These are phyloP conservation scores for Starmera dryadoides DNA, from an alignment of 805 yeast species.

Conservation along the genomic window DNA sequence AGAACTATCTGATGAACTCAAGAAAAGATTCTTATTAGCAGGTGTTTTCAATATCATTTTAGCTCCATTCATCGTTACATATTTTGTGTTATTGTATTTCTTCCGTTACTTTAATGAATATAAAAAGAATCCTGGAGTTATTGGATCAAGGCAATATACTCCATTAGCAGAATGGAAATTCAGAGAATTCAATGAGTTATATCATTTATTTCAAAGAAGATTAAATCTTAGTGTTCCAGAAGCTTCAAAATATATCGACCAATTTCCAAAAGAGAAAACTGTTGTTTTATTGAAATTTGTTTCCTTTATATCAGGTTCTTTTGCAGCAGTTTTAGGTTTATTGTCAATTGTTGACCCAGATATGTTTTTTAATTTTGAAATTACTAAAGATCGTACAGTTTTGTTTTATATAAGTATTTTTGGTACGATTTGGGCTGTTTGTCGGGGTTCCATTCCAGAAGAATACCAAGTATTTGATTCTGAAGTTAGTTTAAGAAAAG, in stretches of 20 bases:
- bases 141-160: slow-evolving; percentile 82
- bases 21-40: slow-evolving; percentile 77
- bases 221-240: slow-evolving; percentile 69
- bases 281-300: slow-evolving; percentile 50
- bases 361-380: slow-evolving; percentile 80
- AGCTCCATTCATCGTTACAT: slow-evolving; percentile 81
- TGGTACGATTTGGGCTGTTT: slow-evolving; percentile 83
- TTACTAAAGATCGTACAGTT: slow-evolving; percentile 73
- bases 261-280: slow-evolving; percentile 78
- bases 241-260: slow-evolving; percentile 79
- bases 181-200: slow-evolving; percentile 88
- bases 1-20: slow-evolving; percentile 58
- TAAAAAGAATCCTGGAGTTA: slow-evolving; percentile 76
- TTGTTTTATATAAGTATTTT: slow-evolving; percentile 82
- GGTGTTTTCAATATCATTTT: slow-evolving; percentile 77
- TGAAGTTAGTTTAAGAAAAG: slow-evolving; percentile 72
- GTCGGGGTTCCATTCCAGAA: slow-evolving; percentile 61
- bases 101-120: slow-evolving; percentile 91
- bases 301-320: slow-evolving; percentile 78
- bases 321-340: slow-evolving; percentile 80
- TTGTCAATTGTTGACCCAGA: slow-evolving; percentile 82
- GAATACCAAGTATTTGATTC: slow-evolving; percentile 83
- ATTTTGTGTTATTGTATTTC: slow-evolving; percentile 77
- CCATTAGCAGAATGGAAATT: slow-evolving; percentile 94
- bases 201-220: slow-evolving; percentile 79